Percentiles rank a stretch among this genome's conserved stretches.
phyloP scores from a whole-genome alignment of 768 basidiomycete species.

The Mycena venus region DNA sequence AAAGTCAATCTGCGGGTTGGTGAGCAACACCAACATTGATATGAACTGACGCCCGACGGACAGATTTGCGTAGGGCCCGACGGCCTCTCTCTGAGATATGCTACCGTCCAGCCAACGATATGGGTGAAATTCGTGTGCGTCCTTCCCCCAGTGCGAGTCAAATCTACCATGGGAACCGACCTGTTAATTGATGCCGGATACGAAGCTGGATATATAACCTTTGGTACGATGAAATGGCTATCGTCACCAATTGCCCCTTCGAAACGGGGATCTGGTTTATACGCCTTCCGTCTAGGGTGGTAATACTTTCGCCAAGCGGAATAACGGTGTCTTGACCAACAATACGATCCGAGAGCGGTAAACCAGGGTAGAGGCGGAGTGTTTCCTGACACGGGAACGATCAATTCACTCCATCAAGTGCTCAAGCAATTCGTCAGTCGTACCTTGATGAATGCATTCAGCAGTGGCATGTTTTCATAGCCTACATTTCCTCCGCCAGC shows the following conservation, averaged over 20 bases:
- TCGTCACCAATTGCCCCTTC: slow-evolving; percentile 12
- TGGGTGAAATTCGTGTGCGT: slow-evolving; percentile 16
- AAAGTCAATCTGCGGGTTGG: slow-evolving; percentile 4
- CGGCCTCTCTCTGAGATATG: background rate
- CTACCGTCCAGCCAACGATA: slow-evolving; percentile 12
- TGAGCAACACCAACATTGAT: background rate
- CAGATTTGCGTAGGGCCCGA: slow-evolving; percentile 31
- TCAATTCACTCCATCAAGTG: background rate
- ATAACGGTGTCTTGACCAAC: background rate
- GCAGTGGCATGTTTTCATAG: slow-evolving; percentile 9
- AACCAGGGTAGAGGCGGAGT: slow-evolving; percentile 19
- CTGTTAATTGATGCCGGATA: background rate
- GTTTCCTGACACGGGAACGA: slow-evolving; percentile 1
- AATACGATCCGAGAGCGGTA: slow-evolving; percentile 20
- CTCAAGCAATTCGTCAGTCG: background rate
- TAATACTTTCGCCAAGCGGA: background rate
- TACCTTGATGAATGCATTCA: slow-evolving; percentile 33
- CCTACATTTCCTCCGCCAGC: background rate
- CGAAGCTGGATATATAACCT: background rate
- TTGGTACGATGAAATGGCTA: slow-evolving; percentile 15
- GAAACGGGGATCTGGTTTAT: background rate
- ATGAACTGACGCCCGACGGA: background rate
- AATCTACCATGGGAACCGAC: background rate
- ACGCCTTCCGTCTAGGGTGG: background rate
- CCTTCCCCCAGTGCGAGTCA: slow-evolving; percentile 17